phyloP scores from a whole-genome alignment of 225 moss, liverwort and hornwort genomes.

The Thuidium tamariscinum region DNA sequence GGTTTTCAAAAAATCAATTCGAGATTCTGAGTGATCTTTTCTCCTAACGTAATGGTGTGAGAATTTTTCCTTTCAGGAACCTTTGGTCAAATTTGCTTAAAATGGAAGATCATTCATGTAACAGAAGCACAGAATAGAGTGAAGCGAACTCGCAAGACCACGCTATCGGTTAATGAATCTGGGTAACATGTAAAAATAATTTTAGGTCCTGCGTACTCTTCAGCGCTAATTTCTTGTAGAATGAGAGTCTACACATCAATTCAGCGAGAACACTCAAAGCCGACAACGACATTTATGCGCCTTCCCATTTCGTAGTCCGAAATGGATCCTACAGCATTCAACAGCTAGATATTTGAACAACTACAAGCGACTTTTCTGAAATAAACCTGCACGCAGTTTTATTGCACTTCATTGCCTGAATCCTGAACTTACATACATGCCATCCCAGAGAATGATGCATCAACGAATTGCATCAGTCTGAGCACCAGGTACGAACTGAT shows the following conservation, averaged over 20 bases:
- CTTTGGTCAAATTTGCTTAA: background rate
- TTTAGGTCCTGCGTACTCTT: background rate
- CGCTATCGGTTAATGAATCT: background rate
- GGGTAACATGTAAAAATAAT: background rate
- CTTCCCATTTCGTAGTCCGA: background rate
- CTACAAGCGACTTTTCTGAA: background rate
- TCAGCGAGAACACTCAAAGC: background rate
- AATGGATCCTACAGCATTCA: background rate
- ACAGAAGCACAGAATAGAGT: background rate
- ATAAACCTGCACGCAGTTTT: background rate
- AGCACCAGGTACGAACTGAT: background rate
- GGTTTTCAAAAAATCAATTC: background rate
- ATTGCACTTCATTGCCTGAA: background rate
- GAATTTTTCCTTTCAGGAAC: too few relatives aligned
- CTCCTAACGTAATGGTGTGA: background rate
- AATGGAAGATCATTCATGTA: background rate
- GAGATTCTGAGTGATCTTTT: background rate
- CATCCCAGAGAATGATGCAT: background rate
- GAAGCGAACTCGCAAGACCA: background rate
- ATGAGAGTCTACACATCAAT: too few relatives aligned
- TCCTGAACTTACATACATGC: background rate
- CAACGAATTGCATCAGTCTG: background rate
- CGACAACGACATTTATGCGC: too few relatives aligned
- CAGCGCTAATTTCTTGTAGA: background rate
- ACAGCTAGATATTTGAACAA: background rate